Conservation (phyloP, 106 monocot genomes). For the Dioscorea alata region DNA sequence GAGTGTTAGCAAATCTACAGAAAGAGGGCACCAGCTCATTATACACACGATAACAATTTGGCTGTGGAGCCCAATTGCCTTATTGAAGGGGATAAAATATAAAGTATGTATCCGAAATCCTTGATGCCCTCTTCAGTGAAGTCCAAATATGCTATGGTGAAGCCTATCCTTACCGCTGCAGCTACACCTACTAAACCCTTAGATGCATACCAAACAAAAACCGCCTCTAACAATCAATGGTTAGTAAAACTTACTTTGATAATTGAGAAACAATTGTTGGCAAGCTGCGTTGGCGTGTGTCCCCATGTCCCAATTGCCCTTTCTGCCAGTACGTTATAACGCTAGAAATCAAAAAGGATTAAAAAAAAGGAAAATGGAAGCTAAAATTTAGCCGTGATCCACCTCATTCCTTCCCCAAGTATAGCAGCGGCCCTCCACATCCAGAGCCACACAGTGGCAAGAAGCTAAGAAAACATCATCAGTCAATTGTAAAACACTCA, state of each 20-base stretch:
- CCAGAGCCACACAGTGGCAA: conserved; percentile 93
- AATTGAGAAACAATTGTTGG: conserved; percentile 78
- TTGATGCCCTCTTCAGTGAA: no score
- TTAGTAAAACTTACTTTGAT: conserved; percentile 52
- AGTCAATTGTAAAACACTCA: not conserved
- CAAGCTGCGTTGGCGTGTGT: conserved; percentile 52
- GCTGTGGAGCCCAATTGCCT: no score
- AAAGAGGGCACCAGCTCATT: no score
- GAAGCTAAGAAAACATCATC: conserved; percentile 44
- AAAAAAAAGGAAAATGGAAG: not conserved
- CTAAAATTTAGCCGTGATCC: not conserved
- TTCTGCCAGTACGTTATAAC: conserved; percentile 42
- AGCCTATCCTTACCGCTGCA: no score
- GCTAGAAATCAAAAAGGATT: conserved; percentile 3
- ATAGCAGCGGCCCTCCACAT: conserved; percentile 81
- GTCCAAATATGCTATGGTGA: no score
- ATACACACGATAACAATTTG: no score
- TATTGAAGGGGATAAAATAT: no score
- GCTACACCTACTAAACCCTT: no score
- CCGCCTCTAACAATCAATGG: not conserved
- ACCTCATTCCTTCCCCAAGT: conserved; percentile 99
- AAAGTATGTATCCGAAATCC: no score
- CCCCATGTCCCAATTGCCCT: conserved; percentile 94
- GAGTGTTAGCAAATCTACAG: no score
- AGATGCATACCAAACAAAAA: not conserved